These are phyloP conservation scores for Saururus chinensis DNA, from an alignment of 164 flowering plant species.

Conservation along the genomic window DNA sequence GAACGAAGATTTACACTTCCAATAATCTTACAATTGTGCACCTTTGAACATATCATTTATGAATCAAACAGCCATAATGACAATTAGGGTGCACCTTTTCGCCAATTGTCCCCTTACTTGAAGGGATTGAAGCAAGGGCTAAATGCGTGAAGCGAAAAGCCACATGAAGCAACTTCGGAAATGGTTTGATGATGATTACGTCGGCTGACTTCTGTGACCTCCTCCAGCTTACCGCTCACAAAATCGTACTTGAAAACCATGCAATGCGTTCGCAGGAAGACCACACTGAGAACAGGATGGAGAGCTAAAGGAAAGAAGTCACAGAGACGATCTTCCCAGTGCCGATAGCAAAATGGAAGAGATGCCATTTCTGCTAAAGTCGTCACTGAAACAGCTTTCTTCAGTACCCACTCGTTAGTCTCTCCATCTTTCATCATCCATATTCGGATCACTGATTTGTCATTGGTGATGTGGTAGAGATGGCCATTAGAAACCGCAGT, in stretches of 20 bases:
- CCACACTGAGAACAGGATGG: neutral
- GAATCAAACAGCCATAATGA: no score
- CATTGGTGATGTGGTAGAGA: neutral
- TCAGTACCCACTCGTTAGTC: neutral
- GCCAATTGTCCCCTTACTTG: neutral
- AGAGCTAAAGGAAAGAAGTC: neutral
- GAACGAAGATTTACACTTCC: no score
- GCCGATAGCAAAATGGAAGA: neutral
- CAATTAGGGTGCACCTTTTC: no score
- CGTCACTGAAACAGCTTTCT: neutral
- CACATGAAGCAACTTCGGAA: neutral
- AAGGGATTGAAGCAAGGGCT: neutral
- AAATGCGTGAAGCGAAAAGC: neutral
- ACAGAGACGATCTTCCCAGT: neutral
- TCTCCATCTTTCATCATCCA: neutral
- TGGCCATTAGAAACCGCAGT: neutral
- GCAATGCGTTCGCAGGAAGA: neutral
- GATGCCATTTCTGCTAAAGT: neutral
- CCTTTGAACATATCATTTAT: no score
- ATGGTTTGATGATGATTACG: neutral
- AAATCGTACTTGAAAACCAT: neutral
- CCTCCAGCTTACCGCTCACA: neutral
- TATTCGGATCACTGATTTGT: neutral
- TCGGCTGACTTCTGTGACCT: neutral
- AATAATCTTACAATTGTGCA: no score